Base-by-base conservation (phyloP, 2,329 filamentous ascomycete genomes). In the Beauveria sp. region DNA sequence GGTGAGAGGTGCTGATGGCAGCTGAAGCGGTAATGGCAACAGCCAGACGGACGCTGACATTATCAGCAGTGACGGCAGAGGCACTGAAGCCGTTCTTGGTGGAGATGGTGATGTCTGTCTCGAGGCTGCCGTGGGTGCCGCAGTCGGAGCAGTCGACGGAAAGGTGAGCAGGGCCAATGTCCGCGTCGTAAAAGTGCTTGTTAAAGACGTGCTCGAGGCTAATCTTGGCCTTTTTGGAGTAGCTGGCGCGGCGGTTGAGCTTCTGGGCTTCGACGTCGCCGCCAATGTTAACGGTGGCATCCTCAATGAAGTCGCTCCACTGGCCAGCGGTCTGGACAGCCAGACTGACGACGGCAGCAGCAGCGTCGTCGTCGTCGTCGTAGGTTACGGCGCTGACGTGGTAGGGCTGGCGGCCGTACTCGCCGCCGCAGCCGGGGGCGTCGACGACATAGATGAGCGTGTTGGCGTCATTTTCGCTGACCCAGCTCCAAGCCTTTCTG, bases 101-200 rank as follows among this genome's bases (percentile, higher is more conserved):
- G 24, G 55, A 60, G 56, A 63, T 7, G 49, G 55, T 60, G 16
- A 63, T 63, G 56, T 63, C 61, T 26, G 51, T 54, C 6, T 59
- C 49, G 49, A 63, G 50, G 50, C 61, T 63, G 45, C 61, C 61
- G 45, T 59, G 56, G 18, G 42, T 55, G 42, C 61, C 61, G 50
- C 61, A 63, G 61, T 63, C 56, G 55, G 40, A 48, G 61, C 61
- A 63, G 42, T 60, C 55, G 53, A 63, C 61, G 18, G 56, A 59
- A n/a, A 63, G 50, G 38, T 63, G 61, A 12, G 61, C 61, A 24
- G 61, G 61, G 24, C 61, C 61, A 46, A 63, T 55, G 31, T 60
- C 56, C 5, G 61, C 56, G 40, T 63, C 55, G 61, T 63, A 63
- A 22, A 63, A 63, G 55, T 60, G 55, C 61, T 60, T 63, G 61